A percentile compares a stretch with the other conserved stretches of the same genome.
These are phyloP conservation scores for Pycnococcus provasolii DNA, from an alignment of 139 green algal genomes.

Conservation along the genomic window DNA sequence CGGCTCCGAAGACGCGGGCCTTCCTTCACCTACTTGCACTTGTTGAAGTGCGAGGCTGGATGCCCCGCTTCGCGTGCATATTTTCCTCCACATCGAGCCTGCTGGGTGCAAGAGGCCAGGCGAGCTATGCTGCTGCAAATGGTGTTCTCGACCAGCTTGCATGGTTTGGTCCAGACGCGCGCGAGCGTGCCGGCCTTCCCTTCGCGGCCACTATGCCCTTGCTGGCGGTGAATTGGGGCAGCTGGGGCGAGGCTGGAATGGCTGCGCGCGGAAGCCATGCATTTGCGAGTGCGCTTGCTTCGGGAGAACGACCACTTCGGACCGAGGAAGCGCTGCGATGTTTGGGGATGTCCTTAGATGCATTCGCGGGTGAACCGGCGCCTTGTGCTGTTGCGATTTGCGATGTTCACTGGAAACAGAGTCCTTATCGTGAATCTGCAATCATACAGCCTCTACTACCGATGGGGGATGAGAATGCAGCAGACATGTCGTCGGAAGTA, in stretches of 20 bases:
- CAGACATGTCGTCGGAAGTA: too few relatives aligned
- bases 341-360: too few relatives aligned
- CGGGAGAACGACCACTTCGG: too few relatives aligned
- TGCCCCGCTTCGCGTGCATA: background rate
- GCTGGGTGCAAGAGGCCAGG: background rate
- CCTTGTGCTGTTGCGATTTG: too few relatives aligned
- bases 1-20: background rate
- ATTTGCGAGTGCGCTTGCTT: background rate
- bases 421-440: too few relatives aligned
- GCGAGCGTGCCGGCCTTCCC: background rate
- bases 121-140: background rate
- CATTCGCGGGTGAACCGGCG: too few relatives aligned
- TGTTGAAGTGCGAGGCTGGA: background rate
- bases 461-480: too few relatives aligned
- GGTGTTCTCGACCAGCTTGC: background rate
- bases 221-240: background rate
- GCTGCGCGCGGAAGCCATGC: background rate
- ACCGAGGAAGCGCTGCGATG: too few relatives aligned
- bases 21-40: background rate
- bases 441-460: too few relatives aligned
- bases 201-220: background rate
- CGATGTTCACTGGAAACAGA: too few relatives aligned
- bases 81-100: background rate
- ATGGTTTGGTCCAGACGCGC: background rate
- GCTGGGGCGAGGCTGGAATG: background rate